These are phyloP conservation scores for Thalassiosira sp. DNA, from an alignment of 352 stramenopile genomes.

Conservation along the genomic window DNA sequence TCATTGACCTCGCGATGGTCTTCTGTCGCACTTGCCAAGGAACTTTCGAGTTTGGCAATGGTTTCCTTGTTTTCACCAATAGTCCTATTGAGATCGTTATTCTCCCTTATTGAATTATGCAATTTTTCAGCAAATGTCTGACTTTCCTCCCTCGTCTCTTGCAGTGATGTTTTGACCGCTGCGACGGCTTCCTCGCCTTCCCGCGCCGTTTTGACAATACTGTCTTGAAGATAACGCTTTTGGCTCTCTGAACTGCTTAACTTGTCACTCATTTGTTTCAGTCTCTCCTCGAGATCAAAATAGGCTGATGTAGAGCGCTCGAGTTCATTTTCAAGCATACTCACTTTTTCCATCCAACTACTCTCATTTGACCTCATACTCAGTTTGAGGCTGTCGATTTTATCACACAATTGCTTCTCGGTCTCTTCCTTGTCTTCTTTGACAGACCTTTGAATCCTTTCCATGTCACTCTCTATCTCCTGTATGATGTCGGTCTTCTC, in stretches of 20 bases:
- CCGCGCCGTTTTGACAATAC: conserved; percentile 10
- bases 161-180: neutral
- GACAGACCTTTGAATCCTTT: conserved; percentile 79
- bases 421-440: conserved; percentile 22
- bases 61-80: conserved; percentile 11
- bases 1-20: conserved; percentile 5
- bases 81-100: neutral
- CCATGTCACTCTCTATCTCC: conserved; percentile 81
- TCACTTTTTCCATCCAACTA: conserved; percentile 14
- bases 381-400: conserved; percentile 19
- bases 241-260: conserved; percentile 2
- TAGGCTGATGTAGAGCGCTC: neutral
- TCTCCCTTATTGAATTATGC: neutral
- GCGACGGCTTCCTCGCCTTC: conserved; percentile 1
- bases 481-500: conserved; percentile 57
- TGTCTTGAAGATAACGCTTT: conserved; percentile 10
- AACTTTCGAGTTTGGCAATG: neutral
- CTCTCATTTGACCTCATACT: conserved; percentile 3
- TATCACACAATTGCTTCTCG: conserved; percentile 13
- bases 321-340: conserved; percentile 9
- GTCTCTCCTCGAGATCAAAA: conserved; percentile 1
- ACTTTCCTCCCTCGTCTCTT: conserved; percentile 10
- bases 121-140: conserved; percentile 10
- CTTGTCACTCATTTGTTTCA: conserved; percentile 3
- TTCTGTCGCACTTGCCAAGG: neutral